Conservation (phyloP, 2,329 filamentous ascomycete genomes). For the Rhynchosporium agropyri region DNA sequence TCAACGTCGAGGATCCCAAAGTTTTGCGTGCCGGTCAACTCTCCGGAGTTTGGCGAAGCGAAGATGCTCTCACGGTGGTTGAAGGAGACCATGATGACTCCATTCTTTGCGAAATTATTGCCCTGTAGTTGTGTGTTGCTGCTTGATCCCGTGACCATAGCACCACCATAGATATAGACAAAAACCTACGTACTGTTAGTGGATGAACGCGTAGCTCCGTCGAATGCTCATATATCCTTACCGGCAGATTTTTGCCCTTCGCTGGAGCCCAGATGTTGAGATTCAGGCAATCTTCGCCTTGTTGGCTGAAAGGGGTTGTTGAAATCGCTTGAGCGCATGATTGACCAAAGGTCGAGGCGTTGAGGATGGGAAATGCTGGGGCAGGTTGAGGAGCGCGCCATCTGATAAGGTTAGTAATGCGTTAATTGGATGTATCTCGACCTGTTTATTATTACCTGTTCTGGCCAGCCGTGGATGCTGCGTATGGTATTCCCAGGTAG, state of each 20-base stretch:
- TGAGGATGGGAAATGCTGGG: constrained; percentile 26
- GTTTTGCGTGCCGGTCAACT: constrained; percentile 22
- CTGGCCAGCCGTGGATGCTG: constrained; percentile 46
- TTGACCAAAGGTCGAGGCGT: constrained; percentile 30
- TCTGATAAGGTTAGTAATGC: constrained; percentile 22
- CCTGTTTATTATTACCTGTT: constrained; percentile 40
- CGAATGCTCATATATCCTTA: constrained; percentile 24
- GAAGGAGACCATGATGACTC: constrained; percentile 45
- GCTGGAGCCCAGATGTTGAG: constrained; percentile 46
- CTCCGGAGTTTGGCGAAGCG: constrained; percentile 41
- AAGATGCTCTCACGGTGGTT: constrained; percentile 51
- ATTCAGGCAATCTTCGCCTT: constrained; percentile 49
- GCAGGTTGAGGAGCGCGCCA: constrained; percentile 41
- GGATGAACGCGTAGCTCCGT: background rate
- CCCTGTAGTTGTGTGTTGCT: constrained; percentile 43
- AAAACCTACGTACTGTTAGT: constrained; percentile 28
- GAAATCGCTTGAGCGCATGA: constrained; percentile 41
- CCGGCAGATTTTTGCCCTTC: constrained; percentile 28
- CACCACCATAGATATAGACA: constrained; percentile 43
- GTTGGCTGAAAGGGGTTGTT: constrained; percentile 31
- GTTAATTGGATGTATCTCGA: background rate
- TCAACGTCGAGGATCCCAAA: constrained; percentile 62
- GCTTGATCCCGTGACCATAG: constrained; percentile 47
- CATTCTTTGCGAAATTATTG: constrained; percentile 26
- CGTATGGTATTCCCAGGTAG: constrained; percentile 47